Base-by-base conservation (phyloP, 345 rosid genomes). In the Lepidium africanum region DNA sequence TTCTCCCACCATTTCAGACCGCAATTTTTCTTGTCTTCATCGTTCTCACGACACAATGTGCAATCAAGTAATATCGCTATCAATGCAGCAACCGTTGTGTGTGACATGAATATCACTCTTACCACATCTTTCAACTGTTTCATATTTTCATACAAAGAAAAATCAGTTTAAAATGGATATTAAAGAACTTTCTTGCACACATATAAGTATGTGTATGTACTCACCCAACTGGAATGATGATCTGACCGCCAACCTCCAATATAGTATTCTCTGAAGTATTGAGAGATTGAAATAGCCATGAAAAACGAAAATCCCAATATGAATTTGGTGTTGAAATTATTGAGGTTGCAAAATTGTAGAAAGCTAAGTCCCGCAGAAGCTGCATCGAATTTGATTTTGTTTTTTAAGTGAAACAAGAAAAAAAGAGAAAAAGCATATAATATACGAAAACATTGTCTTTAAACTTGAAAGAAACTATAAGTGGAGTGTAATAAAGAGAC, bases 1-100 rank as follows among this genome's bases (percentile, higher is more conserved):
- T 77, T 88, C 32, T 88, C 89, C 87, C 89, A 80, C 95, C 95
- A 88, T 54, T 78, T 78, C 73, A 81, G 8, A 0, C 86, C 87
- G 10, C 72, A 78, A 77, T 86, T 91, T 53, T 70, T 81, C 53
- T 71, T 77, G 7, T 81, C 51, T 56, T 78, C 81, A 7, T 84
- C 87, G 13, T 10, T 72, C 16, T 80, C 82, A 5, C 85, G 72
- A 15, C 59, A 59, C 19, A 88, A 61, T 23, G 89, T 85, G 61
- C 78, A 79, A 63, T 84, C 91, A 54, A 84, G 76, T 32, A 84
- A 37, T 43, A 87, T 41, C 10, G 87, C 86, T 58, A 80, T 65
- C 36, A 80, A 10, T 19, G 84, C 83, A 27, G 89, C 86, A 32
- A 86, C 83, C 1, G 87, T 79, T 46, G 87, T 49, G 15, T 86